phyloP scores from a whole-genome alignment of 805 yeast genomes.

The Sugiyamaella mastotermitis region DNA sequence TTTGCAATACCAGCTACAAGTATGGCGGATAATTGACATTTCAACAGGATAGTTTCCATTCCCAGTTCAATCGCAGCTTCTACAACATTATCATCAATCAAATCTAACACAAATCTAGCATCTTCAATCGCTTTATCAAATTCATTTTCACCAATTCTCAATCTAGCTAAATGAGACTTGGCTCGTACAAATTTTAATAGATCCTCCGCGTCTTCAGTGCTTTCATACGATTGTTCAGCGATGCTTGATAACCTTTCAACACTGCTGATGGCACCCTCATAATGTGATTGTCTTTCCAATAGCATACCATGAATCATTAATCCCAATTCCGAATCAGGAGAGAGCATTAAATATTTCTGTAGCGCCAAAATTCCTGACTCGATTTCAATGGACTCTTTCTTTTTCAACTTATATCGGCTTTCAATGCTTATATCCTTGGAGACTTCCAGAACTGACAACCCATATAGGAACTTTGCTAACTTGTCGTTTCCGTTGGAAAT shows the following conservation, averaged over 20 bases:
- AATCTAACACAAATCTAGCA: constrained; percentile 50
- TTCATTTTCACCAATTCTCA: constrained; percentile 53
- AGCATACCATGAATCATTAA: constrained; percentile 26
- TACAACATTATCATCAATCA: constrained; percentile 34
- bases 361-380: constrained; percentile 33
- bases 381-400: constrained; percentile 8
- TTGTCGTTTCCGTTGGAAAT: constrained; percentile 70
- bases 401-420: constrained; percentile 1
- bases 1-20: constrained; percentile 67
- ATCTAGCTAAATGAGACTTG: constrained; percentile 67
- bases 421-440: constrained; percentile 28
- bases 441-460: constrained; percentile 47
- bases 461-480: constrained; percentile 66
- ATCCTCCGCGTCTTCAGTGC: constrained; percentile 41
- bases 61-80: constrained; percentile 12
- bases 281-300: constrained; percentile 66
- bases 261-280: constrained; percentile 44
- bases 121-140: constrained; percentile 55
- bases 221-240: constrained; percentile 54
- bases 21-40: constrained; percentile 42
- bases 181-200: constrained; percentile 50
- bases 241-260: constrained; percentile 42
- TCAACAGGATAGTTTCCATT: no score
- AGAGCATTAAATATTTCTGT: constrained; percentile 49
- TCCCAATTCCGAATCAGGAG: constrained; percentile 26